phyloP scores from a whole-genome alignment of 2,329 filamentous ascomycete species.

The Didymella keratinophila region DNA sequence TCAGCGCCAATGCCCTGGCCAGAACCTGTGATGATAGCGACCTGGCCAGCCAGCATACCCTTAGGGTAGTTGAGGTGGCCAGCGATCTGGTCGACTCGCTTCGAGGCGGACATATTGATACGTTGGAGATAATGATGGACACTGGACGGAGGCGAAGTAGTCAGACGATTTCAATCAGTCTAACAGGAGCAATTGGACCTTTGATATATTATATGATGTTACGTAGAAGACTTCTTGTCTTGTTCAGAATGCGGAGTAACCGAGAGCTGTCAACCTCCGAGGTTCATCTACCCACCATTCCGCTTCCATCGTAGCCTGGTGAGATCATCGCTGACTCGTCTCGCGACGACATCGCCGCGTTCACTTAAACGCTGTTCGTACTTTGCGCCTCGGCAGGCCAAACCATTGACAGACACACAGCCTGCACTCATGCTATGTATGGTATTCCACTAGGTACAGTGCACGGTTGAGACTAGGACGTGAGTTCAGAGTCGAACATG shows the following conservation, averaged over 20 bases:
- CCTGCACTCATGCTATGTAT: too few species aligned
- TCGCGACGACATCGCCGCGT: neutral
- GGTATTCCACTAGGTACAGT: too few species aligned
- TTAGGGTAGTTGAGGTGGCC: slow-evolving; percentile 82
- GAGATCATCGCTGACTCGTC: neutral
- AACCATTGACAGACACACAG: too few species aligned
- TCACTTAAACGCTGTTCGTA: too few species aligned
- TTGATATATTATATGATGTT: too few species aligned
- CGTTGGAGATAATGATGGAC: neutral
- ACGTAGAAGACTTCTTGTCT: neutral
- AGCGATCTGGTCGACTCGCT: slow-evolving; percentile 73
- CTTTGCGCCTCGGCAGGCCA: too few species aligned
- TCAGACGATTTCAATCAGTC: neutral
- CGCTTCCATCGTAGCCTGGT: neutral
- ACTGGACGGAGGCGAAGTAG: neutral
- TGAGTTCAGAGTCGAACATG: too few species aligned
- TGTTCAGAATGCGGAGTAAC: slow-evolving; percentile 12
- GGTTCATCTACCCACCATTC: neutral
- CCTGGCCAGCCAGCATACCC: slow-evolving; percentile 79
- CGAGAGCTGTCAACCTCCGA: slow-evolving; percentile 10
- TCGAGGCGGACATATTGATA: slow-evolving; percentile 25
- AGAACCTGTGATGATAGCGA: slow-evolving; percentile 86
- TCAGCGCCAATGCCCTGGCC: slow-evolving; percentile 91
- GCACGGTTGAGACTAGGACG: too few species aligned
- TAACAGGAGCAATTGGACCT: neutral